phyloP scores from a whole-genome alignment of 2,329 filamentous ascomycete genomes.

The Aspergillus persii region DNA sequence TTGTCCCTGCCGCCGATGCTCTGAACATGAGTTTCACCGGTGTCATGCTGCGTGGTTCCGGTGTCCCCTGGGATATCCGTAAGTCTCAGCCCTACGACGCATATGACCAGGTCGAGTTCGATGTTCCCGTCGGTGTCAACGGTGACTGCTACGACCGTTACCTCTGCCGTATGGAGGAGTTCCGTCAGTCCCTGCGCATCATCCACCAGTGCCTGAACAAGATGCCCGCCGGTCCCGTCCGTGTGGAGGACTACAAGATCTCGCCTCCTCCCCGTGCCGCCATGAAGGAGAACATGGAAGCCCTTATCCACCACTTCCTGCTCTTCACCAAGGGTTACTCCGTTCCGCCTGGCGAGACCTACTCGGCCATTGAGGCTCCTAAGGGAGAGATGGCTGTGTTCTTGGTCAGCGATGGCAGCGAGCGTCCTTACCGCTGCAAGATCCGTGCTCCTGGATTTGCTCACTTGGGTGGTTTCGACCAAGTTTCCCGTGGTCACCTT shows the following conservation, averaged over 20 bases:
- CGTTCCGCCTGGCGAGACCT: constrained; percentile 95
- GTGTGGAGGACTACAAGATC: constrained; percentile 98
- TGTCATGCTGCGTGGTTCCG: constrained; percentile 96
- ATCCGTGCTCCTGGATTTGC: constrained; percentile 96
- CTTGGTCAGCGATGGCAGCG: constrained; percentile 90
- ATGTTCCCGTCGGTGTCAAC: constrained; percentile 92
- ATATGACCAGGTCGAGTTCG: constrained; percentile 96
- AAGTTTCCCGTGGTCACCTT: constrained; percentile 86
- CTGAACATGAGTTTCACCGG: constrained; percentile 95
- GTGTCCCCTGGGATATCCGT: constrained; percentile 92
- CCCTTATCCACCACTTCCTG: constrained; percentile 97
- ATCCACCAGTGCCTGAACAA: constrained; percentile 99
- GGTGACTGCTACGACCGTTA: constrained; percentile 99
- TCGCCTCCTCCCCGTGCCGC: constrained; percentile 90
- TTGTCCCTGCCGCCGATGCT: constrained; percentile 88
- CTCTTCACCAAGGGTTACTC: constrained; percentile 98
- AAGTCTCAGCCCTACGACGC: constrained; percentile 98
- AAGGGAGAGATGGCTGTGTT: constrained; percentile 99
- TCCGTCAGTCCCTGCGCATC: constrained; percentile 95
- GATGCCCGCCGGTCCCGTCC: constrained; percentile 92
- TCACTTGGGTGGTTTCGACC: constrained; percentile 90
- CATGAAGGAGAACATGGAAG: constrained; percentile 99
- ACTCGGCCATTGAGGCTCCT: constrained; percentile 96
- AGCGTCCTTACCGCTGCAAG: constrained; percentile 96
- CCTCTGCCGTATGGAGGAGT: constrained; percentile 99